Evolutionary conservation across 2,329 filamentous ascomycete species (phyloP), one percentile per base, ranked within the genome.

Genomic region (Emergomyces africanus): DNA sequence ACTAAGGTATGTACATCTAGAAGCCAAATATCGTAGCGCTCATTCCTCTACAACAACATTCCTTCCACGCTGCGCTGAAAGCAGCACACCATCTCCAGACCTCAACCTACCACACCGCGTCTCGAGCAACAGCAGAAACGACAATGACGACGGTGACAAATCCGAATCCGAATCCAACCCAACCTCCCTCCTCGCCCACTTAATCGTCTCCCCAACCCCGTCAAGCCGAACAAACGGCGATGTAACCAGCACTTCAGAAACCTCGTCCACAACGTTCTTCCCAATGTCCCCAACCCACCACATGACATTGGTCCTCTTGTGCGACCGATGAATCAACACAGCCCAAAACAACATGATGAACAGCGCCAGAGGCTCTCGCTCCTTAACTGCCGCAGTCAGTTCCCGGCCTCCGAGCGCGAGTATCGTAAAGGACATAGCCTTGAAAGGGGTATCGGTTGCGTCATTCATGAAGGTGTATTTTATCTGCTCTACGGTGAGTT

Each of bases 331-430:
- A 8, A 63, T 37, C 20, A 64, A 28, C 5, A 64, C 61, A 15
- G 61, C 64, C 64, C 64, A 65, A 46, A 59, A 61, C 60, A 65
- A 63, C 48, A 65, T 41, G 18, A 63, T 59, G 15, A 64, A 48
- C 30, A 65, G 57, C 6, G 64, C 59, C n/a, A 59, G 56, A 25
- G 44, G 56, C 25, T 65, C 63, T 15, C 50, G 53, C 1, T 56
- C 61, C 37, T 57, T 61, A 42, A 64, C 46, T 18, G 61, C 61
- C 15, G 53, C 46, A 37, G 64, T 59, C 50, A 63, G 63, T 37
- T 64, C 59, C 10, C 63, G 62, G 8, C 63, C 63, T 6, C 62
- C 62, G 48, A 65, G 54, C 33, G 63, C 62, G 35, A 65, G 44
- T 55, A 59, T 58, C 60, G n/a, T 59, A 57, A 30, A 65, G 53